A percentile compares a stretch with the other conserved stretches of the same genome.
Evolutionary conservation across 257 asterid genomes (phyloP).

Genomic region (Forsythia suspensa): DNA sequence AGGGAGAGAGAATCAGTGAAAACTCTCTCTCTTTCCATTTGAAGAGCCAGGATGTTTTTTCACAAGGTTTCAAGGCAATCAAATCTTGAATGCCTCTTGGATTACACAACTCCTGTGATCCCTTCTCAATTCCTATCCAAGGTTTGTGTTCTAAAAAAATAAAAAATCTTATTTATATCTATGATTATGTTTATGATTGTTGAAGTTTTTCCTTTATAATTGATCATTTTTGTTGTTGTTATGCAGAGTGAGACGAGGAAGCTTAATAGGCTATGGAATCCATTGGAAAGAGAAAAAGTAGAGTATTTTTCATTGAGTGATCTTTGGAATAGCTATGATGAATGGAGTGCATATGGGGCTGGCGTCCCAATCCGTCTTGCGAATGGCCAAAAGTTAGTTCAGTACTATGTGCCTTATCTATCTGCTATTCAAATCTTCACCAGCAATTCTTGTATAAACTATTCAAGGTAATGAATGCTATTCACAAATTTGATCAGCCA

Average conservation of each 20-base stretch:
- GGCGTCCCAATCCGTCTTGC: conserved; percentile 78
- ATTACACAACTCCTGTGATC: conserved; percentile 43
- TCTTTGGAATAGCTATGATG: conserved; percentile 85
- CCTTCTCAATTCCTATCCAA: conserved; percentile 45
- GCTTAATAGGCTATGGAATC: conserved; percentile 93
- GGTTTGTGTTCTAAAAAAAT: conserved; percentile 25
- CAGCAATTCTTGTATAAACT: conserved; percentile 63
- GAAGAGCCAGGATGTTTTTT: conserved; percentile 29
- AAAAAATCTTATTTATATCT: not conserved
- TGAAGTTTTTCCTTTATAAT: not conserved
- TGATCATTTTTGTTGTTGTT: not conserved
- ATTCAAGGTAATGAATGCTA: conserved; percentile 53
- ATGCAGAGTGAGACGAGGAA: conserved; percentile 73
- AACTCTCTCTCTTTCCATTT: conserved; percentile 15
- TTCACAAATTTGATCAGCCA: not conserved
- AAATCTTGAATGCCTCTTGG: conserved; percentile 45
- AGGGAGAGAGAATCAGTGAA: conserved; percentile 32
- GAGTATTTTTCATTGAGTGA: conserved; percentile 82
- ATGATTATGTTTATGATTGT: not conserved
- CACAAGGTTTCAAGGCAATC: conserved; percentile 39
- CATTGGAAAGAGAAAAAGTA: conserved; percentile 85
- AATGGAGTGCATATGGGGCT: conserved; percentile 96
- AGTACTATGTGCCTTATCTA: conserved; percentile 91
- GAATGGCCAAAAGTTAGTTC: conserved; percentile 66
- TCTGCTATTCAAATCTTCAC: conserved; percentile 96